Percentiles rank a stretch among this genome's conserved stretches.
phyloP scores from a whole-genome alignment of 2,329 filamentous ascomycete genomes.

The Anisogramma anomala region DNA sequence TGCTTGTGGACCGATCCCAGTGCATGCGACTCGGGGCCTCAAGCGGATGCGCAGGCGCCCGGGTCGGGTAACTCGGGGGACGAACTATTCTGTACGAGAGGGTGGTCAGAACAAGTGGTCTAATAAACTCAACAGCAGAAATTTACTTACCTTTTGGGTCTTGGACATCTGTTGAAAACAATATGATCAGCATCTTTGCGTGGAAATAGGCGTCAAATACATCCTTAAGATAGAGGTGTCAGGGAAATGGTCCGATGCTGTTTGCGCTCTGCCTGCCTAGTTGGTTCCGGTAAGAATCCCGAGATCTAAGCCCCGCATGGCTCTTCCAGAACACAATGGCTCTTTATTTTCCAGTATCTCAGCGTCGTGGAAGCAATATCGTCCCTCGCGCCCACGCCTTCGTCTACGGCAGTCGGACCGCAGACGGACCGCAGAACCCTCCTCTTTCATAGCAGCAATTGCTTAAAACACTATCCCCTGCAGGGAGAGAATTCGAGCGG shows the following conservation, averaged over 20 bases:
- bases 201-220: constrained; percentile 14
- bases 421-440: no score
- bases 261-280: neutral
- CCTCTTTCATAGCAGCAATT: neutral
- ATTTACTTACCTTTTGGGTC: constrained; percentile 39
- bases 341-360: no score
- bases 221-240: no score
- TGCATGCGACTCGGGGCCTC: no score
- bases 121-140: neutral
- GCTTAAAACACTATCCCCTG: neutral
- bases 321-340: no score
- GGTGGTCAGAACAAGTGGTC: neutral
- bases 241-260: no score
- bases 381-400: neutral
- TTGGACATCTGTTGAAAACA: constrained; percentile 61
- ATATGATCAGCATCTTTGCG: constrained; percentile 11
- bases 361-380: neutral
- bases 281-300: no score
- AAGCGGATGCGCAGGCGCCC: no score
- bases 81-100: neutral
- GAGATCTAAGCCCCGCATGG: no score
- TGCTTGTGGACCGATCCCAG: no score
- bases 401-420: no score
- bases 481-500: no score
- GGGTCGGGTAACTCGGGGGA: neutral